These are phyloP conservation scores for Pythium rhizo-oryzae DNA, from an alignment of 352 stramenopile species.

Conservation along the genomic window DNA sequence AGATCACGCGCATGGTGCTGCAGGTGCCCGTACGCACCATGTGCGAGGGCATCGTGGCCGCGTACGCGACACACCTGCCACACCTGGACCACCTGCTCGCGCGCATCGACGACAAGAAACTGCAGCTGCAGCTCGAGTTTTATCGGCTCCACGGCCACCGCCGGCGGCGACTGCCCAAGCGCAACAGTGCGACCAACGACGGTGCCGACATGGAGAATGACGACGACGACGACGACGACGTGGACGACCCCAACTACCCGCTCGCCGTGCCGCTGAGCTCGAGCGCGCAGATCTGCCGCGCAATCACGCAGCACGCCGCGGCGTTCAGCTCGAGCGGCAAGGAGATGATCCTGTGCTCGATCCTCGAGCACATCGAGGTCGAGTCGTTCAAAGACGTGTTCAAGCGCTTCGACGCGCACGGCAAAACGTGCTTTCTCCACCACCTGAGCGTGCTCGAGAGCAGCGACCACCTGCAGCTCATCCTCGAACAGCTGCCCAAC, in stretches of 20 bases:
- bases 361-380: slow-evolving; percentile 59
- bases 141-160: slow-evolving; percentile 22
- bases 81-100: slow-evolving; percentile 25
- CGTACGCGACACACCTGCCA: slow-evolving; percentile 23
- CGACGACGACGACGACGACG: slow-evolving; percentile 35
- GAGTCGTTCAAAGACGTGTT: slow-evolving; percentile 76
- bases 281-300: slow-evolving; percentile 71
- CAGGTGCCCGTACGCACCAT: slow-evolving; percentile 43
- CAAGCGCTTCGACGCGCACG: slow-evolving; percentile 59
- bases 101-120: slow-evolving; percentile 17
- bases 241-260: slow-evolving; percentile 44
- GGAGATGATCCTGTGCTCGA: slow-evolving; percentile 74
- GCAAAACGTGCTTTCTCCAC: slow-evolving; percentile 64
- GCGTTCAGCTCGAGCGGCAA: slow-evolving; percentile 69
- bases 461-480: slow-evolving; percentile 53
- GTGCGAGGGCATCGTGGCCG: slow-evolving; percentile 16
- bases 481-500: slow-evolving; percentile 57
- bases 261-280: slow-evolving; percentile 56
- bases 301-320: slow-evolving; percentile 54
- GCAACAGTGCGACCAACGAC: background rate
- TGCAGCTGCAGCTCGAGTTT: slow-evolving; percentile 25
- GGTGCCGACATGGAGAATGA: slow-evolving; percentile 10
- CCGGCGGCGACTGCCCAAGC: background rate
- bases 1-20: slow-evolving; percentile 47
- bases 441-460: slow-evolving; percentile 58